Percentiles rank a stretch among this genome's conserved stretches.
These are phyloP conservation scores for Crithidia sp. DNA, from an alignment of 208 protist species.

Conservation along the genomic window DNA sequence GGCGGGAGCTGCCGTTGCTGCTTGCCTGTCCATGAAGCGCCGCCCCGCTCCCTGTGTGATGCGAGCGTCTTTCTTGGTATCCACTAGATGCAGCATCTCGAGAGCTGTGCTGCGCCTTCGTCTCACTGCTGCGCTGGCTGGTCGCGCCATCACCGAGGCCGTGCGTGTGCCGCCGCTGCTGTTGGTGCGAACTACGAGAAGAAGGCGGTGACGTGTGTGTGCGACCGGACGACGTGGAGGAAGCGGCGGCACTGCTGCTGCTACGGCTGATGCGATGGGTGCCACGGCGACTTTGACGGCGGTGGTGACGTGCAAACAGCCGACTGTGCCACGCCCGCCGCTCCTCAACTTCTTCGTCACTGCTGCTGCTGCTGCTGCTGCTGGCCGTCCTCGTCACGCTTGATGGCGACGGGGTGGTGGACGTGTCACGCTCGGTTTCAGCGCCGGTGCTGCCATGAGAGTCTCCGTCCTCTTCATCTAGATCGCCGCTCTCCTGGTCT, in stretches of 20 bases:
- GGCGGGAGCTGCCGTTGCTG: not conserved
- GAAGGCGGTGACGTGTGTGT: constrained; percentile 18
- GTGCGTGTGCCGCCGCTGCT: too few relatives aligned
- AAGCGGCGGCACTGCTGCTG: not conserved
- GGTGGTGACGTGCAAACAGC: not conserved
- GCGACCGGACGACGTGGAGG: constrained; percentile 3
- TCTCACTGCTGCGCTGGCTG: not conserved
- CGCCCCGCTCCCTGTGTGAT: not conserved
- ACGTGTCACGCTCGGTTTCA: not conserved
- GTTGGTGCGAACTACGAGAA: not conserved
- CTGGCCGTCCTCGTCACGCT: not conserved
- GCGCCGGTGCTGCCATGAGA: too few relatives aligned
- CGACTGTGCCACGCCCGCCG: not conserved
- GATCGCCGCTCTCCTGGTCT: not conserved
- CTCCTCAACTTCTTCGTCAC: not conserved
- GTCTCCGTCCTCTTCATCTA: not conserved
- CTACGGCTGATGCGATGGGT: not conserved
- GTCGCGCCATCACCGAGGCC: not conserved
- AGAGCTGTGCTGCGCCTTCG: too few relatives aligned
- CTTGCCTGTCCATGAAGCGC: not conserved
- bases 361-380: not conserved
- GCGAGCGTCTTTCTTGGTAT: not conserved
- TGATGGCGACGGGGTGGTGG: not conserved
- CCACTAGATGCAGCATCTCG: too few relatives aligned
- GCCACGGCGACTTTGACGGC: not conserved